These are phyloP conservation scores for Podospora bellae-mahoneyi DNA, from an alignment of 495 filamentous ascomycete species.

Conservation along the genomic window DNA sequence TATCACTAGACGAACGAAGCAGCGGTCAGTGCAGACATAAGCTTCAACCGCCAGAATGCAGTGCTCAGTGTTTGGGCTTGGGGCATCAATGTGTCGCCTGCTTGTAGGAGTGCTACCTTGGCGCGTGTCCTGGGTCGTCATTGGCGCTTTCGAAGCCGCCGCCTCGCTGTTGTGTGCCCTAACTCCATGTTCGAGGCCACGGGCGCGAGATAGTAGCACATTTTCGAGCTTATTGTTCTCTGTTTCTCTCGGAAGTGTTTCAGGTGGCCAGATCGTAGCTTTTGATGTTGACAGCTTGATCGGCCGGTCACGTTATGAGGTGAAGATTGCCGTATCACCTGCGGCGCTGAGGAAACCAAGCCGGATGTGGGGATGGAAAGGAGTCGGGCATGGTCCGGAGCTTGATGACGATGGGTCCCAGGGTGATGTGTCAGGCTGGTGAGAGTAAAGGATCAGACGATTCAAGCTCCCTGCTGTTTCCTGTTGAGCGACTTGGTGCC, in stretches of 20 bases:
- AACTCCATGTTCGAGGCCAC: background rate
- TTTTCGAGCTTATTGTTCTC: background rate
- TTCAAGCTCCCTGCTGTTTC: no score
- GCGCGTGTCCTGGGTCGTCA: background rate
- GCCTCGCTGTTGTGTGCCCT: background rate
- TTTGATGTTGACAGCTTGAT: background rate
- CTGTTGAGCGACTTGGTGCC: background rate
- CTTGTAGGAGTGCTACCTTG: background rate
- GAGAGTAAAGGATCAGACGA: no score
- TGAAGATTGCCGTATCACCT: background rate
- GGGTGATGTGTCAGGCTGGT: background rate
- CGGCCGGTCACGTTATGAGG: background rate
- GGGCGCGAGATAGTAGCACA: background rate
- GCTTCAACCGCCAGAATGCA: background rate
- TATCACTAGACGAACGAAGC: background rate
- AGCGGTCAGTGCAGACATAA: background rate
- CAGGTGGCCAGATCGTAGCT: constrained; percentile 7
- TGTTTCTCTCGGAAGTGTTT: constrained; percentile 11
- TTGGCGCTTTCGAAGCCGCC: background rate
- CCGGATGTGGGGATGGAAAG: background rate
- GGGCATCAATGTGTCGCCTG: background rate
- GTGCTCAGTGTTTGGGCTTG: background rate
- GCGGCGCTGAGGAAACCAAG: background rate
- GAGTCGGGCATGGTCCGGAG: background rate
- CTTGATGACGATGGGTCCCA: background rate